Evolutionary conservation across 805 yeast species (phyloP), one percentile per base, ranked within the genome.

Genomic region (Hyphopichia homilentoma): DNA sequence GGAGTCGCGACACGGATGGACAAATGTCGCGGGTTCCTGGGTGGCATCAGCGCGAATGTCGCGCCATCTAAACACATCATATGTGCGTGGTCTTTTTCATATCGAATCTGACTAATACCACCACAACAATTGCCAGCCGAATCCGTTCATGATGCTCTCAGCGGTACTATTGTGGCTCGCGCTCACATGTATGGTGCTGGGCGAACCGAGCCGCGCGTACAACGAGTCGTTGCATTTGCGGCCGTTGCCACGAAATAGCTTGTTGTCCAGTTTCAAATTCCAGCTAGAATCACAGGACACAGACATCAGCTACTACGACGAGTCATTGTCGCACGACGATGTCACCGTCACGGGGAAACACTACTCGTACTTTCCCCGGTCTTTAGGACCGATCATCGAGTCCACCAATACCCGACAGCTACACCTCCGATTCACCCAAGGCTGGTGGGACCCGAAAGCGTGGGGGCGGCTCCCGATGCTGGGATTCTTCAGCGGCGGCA

Each of bases 401-500:
- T 58, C 70, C 8, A 74, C 95, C 2, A 68, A 73, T 37, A 73
- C 94, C 0, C 68, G 84, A 34, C 89, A 85, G 47, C 64, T 93
- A 27, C 95, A 86, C 54, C 61, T 93, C 38, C 64, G 97, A 34
- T 93, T 93, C 52, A 75, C 94, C 2, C 95, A 86, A 56, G 98
- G 98, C 0, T 84, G 88, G 79, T 93, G 96, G 90, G 96, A 93
- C 50, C 65, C 89, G 1, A 85, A 82, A 38, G 64, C 70, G 6
- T 93, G 96, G 94, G 97, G 97, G 0, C 61, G 68, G 28, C 66
- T 86, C 25, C 96, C 97, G 0, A 59, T 63, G 28, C 61, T 77
- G 42, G 98, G 98, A 1, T 50, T 57, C 8, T 61, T 61, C 35
- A 71, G 88, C 32, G 98, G 98, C 19, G 97, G 97, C 3, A 83